These are phyloP conservation scores for Aspergillus steynii DNA, from an alignment of 495 filamentous ascomycete genomes.

Conservation along the genomic window DNA sequence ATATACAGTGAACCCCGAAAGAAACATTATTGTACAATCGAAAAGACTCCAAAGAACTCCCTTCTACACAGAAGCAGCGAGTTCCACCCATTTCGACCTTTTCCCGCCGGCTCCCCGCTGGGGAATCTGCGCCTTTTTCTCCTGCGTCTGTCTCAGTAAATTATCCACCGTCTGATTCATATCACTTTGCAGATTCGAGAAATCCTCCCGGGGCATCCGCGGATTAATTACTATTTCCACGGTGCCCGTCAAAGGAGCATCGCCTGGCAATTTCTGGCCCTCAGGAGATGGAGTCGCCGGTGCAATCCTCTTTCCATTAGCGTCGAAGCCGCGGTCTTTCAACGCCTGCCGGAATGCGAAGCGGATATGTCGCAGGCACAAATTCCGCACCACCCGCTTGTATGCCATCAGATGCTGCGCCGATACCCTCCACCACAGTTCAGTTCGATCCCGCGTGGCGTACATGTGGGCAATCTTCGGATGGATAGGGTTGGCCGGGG, in stretches of 20 bases:
- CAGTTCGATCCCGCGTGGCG: slow-evolving; percentile 31
- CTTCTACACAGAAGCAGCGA: too few species aligned
- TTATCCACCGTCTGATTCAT: slow-evolving; percentile 20
- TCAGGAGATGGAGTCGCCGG: not conserved
- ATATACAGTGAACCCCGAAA: not conserved
- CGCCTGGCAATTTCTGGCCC: not conserved
- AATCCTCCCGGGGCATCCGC: slow-evolving; percentile 17
- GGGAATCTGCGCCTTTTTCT: not conserved
- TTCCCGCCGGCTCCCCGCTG: too few species aligned
- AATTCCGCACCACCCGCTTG: slow-evolving; percentile 55
- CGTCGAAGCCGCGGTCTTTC: slow-evolving; percentile 54
- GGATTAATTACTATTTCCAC: slow-evolving; percentile 27
- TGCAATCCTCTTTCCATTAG: slow-evolving; percentile 42
- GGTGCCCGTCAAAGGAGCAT: slow-evolving; percentile 25
- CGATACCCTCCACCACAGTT: slow-evolving; percentile 53
- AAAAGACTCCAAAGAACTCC: not conserved
- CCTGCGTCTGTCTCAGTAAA: slow-evolving; percentile 10
- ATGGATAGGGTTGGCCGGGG: slow-evolving; percentile 29
- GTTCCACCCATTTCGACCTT: too few species aligned
- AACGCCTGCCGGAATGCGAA: slow-evolving; percentile 58
- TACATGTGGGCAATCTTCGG: slow-evolving; percentile 42
- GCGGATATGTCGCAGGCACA: slow-evolving; percentile 48
- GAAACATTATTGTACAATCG: not conserved
- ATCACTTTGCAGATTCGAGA: slow-evolving; percentile 27
- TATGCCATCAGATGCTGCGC: slow-evolving; percentile 22